Evolutionary conservation across 1,284 basidiomycete genomes (phyloP), one percentile per base, ranked within the genome.

Genomic region (Naganishia albida): DNA sequence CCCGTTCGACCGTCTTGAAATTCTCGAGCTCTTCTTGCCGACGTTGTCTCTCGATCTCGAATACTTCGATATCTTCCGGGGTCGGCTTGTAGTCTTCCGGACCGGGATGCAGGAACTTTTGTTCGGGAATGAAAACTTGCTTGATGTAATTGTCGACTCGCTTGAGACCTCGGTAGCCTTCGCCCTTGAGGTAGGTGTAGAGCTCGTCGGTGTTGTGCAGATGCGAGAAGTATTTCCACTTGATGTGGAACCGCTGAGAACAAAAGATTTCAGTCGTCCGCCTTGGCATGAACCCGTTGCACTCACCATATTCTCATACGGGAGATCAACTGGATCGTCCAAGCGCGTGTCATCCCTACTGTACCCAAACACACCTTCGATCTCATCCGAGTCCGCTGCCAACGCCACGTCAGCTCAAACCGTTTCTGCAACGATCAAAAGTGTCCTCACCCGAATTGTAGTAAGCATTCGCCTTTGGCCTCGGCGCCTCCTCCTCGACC

Each of bases 71-170:
- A 72, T 99, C 95, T 81, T 99, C 95, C 15, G 85, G 85, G 0
- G 88, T 87, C 25, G 93, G 83, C 18, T 86, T 84, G 6, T 89
- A 53, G 84, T 83, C 63, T 81, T 82, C 74, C 2, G 74, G 73
- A 18, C 70, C 70, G 16, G 75, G 75, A 69, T 76, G 62, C 25
- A 92, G 82, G 49, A 87, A 85, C 7, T 86, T 83, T 69, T 91
- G 87, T 80, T 91, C 91, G 1, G 81, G 87, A 84, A 73, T 70
- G 77, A 81, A 83, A 42, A 85, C 79, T 20, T 87, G 85, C 76
- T 95, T 95, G 83, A 99, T 96, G 80, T 99, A 99, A 81, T 99
- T 99, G 80, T 98, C 95, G 66, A 99, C 92, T 65, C 93, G 90
- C 81, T 99, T 99, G 75, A 97, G 85, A 34, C 93, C 93, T 75